Conservation (phyloP, 2,329 filamentous ascomycete genomes). For the Colletotrichum sp. region DNA sequence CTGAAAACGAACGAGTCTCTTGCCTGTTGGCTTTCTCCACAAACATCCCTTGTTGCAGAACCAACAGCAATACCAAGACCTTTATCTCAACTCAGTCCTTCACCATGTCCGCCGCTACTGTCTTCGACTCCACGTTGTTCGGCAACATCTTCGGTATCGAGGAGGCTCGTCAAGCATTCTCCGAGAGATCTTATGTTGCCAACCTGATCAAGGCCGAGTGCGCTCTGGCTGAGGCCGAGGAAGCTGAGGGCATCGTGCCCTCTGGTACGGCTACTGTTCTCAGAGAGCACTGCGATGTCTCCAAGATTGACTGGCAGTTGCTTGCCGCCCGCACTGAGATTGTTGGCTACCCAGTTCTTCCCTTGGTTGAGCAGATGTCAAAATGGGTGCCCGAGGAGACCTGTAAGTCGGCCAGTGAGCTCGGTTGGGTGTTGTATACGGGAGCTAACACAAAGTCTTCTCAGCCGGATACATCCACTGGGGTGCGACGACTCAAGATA, state of each 20-base stretch:
- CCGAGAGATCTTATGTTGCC: constrained; percentile 52
- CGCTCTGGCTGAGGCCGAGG: constrained; percentile 55
- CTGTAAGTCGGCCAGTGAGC: constrained; percentile 23
- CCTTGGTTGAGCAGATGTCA: constrained; percentile 52
- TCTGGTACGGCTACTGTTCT: constrained; percentile 36
- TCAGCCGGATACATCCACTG: constrained; percentile 54
- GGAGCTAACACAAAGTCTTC: not conserved
- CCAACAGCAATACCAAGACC: not conserved
- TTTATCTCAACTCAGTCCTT: not conserved
- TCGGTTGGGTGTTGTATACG: too few species aligned
- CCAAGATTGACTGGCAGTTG: constrained; percentile 25
- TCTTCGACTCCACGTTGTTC: constrained; percentile 55
- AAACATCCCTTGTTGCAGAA: not conserved
- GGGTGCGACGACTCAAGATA: constrained; percentile 65
- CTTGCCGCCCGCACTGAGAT: constrained; percentile 57
- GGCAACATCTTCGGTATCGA: constrained; percentile 56
- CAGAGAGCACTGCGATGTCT: constrained; percentile 34
- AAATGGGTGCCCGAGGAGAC: constrained; percentile 34
- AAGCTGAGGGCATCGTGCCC: constrained; percentile 51
- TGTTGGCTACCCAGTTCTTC: constrained; percentile 59
- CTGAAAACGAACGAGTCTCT: not conserved
- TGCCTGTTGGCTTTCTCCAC: not conserved
- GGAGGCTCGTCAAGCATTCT: constrained; percentile 54
- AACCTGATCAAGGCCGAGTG: constrained; percentile 56
- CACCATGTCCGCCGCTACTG: constrained; percentile 27